Percentiles rank a stretch among this genome's conserved stretches.
Conservation (phyloP, 768 basidiomycete genomes). For the Boletus patriciae region DNA sequence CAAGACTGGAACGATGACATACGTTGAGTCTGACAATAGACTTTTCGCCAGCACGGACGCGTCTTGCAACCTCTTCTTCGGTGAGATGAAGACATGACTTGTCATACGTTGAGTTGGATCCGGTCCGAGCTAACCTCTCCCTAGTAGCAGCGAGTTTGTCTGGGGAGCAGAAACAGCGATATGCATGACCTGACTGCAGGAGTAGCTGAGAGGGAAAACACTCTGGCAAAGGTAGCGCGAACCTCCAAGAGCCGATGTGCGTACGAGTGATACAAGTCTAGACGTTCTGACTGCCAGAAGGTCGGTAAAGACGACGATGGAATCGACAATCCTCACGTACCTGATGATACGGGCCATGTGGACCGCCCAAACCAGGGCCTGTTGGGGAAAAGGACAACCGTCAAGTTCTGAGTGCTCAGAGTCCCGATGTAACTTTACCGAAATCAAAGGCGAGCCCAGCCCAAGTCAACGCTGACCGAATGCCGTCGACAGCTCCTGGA, state of each 20-base stretch:
- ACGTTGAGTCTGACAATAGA: slow-evolving; percentile 89
- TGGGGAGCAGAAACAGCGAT: slow-evolving; percentile 90
- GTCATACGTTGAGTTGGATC: slow-evolving; percentile 85
- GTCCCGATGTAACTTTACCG: slow-evolving; percentile 48
- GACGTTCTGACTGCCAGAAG: slow-evolving; percentile 73
- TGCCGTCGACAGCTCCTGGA: slow-evolving; percentile 80
- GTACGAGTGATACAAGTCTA: slow-evolving; percentile 80
- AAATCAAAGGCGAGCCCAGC: slow-evolving; percentile 90
- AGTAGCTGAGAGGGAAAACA: neutral
- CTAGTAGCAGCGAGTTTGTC: slow-evolving; percentile 68
- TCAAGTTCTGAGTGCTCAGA: neutral
- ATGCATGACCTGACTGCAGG: slow-evolving; percentile 78
- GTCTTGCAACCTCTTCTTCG: slow-evolving; percentile 79
- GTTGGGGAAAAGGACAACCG: neutral
- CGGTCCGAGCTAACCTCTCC: slow-evolving; percentile 64
- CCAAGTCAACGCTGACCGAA: slow-evolving; percentile 79
- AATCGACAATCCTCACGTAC: slow-evolving; percentile 36
- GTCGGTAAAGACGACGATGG: neutral
- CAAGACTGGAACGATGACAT: slow-evolving; percentile 20
- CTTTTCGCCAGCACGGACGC: slow-evolving; percentile 72
- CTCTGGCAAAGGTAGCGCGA: slow-evolving; percentile 5
- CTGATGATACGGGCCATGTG: slow-evolving; percentile 85
- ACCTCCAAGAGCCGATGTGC: slow-evolving; percentile 77
- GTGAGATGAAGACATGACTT: slow-evolving; percentile 83
- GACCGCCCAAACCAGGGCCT: slow-evolving; percentile 80